Base-by-base conservation (phyloP, 108 stramenopile genomes). In the Aureococcus anophagefferens region DNA sequence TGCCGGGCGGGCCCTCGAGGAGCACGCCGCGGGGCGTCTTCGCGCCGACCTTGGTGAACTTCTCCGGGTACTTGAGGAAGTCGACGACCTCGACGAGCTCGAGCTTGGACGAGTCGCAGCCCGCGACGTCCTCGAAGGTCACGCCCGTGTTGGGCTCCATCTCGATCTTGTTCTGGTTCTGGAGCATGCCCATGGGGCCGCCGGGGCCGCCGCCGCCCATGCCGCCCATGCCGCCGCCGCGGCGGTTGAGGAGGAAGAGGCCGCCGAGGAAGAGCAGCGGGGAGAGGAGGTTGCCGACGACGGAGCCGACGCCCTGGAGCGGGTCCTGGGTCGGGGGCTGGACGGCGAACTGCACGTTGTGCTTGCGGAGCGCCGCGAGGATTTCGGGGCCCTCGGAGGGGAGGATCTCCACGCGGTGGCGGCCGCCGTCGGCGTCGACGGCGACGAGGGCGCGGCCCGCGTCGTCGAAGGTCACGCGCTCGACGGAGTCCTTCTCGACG, bases 51-150 rank as follows among this genome's bases (percentile, higher is more conserved):
- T 78, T 66, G 35, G 84, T 85, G 80, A 77, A 85, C 66, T 75
- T 80, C 64, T 88, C 85, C 14, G 97, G 95, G 72, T 95, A 89
- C 86, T 94, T 92, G 32, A 98, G 79, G 76, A 94, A 98, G 83
- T 95, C 94, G n/a, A 98, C 97, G 67, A 98, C 90, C 77, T 98
- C 97, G 36, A 90, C 79, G 40, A 98, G 94, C 74, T 98, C 95
- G 30, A 91, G 66, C 83, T 98, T 98, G 72, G 95, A 95, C 16
- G 86, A 87, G 67, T 98, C 94, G 73, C 93, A 94, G 62, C 97
- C 97, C 14, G 94, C 95, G n/a, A 98, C 95, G 72, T 88, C 94
- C 45, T 89, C 89, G 81, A 98, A 98, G 65, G 88, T 94, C 18
- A 78, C 77, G 28, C 79, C 77, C 15, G 79, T 80, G 70, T 80